Evolutionary conservation across 768 basidiomycete species (phyloP).

Genomic region (Kwoniella dendrophila): DNA sequence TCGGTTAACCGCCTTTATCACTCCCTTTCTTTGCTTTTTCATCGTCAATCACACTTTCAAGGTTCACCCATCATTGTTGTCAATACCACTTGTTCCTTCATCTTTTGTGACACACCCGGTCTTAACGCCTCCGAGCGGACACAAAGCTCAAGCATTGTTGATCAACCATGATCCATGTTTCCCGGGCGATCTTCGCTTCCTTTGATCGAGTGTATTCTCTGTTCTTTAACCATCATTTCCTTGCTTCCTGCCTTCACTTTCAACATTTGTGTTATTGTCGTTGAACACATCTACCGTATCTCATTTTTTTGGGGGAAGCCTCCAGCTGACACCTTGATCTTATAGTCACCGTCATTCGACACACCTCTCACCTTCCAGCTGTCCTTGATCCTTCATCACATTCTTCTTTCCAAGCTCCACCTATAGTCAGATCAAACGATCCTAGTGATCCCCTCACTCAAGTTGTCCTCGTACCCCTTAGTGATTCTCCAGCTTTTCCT

Average conservation of each 20-base stretch:
- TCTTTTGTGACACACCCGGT: no score
- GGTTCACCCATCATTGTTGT: no score
- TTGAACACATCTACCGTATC: no score
- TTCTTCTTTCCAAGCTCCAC: constrained; percentile 27
- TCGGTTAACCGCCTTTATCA: no score
- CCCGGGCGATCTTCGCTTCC: constrained; percentile 7
- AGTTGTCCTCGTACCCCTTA: constrained; percentile 53
- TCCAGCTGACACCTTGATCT: constrained; percentile 5
- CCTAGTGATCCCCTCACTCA: constrained; percentile 27
- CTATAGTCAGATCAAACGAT: constrained; percentile 28
- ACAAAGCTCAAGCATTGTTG: no score
- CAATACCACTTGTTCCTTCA: no score
- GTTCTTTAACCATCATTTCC: background rate
- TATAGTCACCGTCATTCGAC: constrained; percentile 47
- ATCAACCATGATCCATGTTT: background rate
- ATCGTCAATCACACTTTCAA: no score
- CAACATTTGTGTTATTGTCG: background rate
- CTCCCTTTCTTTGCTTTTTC: no score
- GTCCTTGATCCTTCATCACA: constrained; percentile 26
- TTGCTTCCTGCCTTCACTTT: background rate
- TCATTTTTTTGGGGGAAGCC: no score
- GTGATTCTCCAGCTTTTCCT: constrained; percentile 52
- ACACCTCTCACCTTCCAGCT: constrained; percentile 40
- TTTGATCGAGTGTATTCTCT: background rate
- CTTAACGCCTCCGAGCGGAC: no score